Conservation (phyloP, 1,284 basidiomycete genomes). For the Heterobasidion occidentale region DNA sequence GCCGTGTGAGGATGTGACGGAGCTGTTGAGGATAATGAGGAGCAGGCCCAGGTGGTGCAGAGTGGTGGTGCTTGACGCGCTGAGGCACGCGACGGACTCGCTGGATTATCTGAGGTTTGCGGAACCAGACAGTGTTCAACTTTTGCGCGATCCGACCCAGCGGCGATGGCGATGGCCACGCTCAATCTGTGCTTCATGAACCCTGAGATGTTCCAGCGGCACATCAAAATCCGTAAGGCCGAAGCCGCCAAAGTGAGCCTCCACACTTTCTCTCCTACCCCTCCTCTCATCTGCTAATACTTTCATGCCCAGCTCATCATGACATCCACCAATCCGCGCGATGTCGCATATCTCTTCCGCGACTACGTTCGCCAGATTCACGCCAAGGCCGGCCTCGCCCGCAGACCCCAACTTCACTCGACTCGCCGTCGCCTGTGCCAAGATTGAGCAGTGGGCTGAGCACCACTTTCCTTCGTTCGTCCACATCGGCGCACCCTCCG, state of each 20-base stretch:
- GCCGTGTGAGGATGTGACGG: conserved; percentile 42
- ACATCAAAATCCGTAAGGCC: conserved; percentile 95
- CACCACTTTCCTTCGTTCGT: conserved; percentile 86
- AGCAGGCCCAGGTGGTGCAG: conserved; percentile 71
- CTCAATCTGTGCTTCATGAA: conserved; percentile 93
- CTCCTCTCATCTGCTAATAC: conserved; percentile 1
- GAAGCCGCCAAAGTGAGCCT: conserved; percentile 69
- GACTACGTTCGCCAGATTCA: conserved; percentile 82
- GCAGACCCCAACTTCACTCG: conserved; percentile 85
- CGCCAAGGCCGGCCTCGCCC: conserved; percentile 63
- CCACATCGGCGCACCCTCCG: conserved; percentile 28
- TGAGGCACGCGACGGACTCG: conserved; percentile 79
- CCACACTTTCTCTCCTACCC: not conserved
- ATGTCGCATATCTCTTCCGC: conserved; percentile 87
- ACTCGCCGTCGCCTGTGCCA: conserved; percentile 75
- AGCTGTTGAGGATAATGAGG: conserved; percentile 50
- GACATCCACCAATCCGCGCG: conserved; percentile 84
- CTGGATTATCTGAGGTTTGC: conserved; percentile 87
- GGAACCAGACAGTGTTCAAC: conserved; percentile 92
- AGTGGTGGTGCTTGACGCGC: conserved; percentile 87
- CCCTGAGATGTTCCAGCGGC: conserved; percentile 78
- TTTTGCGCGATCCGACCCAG: conserved; percentile 97
- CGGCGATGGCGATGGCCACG: conserved; percentile 95
- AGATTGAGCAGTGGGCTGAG: conserved; percentile 93
- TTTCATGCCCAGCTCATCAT: conserved; percentile 67